Evolutionary conservation across 331 rosid genomes (phyloP).

Genomic region (Malus hybrid): DNA sequence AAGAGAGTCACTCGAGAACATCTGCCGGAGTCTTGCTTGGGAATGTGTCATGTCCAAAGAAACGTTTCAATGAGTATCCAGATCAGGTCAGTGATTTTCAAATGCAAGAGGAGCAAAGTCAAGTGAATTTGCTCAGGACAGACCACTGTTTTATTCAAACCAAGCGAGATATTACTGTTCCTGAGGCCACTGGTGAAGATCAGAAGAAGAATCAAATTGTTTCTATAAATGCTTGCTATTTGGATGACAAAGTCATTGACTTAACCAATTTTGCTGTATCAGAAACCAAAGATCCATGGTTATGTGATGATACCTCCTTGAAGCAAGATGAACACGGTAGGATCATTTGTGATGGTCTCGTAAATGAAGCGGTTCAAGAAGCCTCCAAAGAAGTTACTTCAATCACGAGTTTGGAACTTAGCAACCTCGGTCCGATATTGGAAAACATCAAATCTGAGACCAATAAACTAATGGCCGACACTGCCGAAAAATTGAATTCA

Average conservation of each 20-base stretch:
- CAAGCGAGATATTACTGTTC: neutral
- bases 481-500: slow-evolving; percentile 15
- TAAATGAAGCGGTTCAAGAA: slow-evolving; percentile 22
- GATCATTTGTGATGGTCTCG: slow-evolving; percentile 22
- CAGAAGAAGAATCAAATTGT: slow-evolving; percentile 13
- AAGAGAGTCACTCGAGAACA: slow-evolving; percentile 10
- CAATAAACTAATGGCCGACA: slow-evolving; percentile 9
- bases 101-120: slow-evolving; percentile 13
- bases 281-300: slow-evolving; percentile 24
- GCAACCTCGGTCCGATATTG: slow-evolving; percentile 6
- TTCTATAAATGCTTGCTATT: slow-evolving; percentile 8
- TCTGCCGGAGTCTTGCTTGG: slow-evolving; percentile 14
- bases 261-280: slow-evolving; percentile 8
- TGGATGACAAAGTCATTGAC: slow-evolving; percentile 6
- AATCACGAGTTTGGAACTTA: slow-evolving; percentile 21
- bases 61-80: slow-evolving; percentile 9
- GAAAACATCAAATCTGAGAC: slow-evolving; percentile 14
- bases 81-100: slow-evolving; percentile 17
- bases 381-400: slow-evolving; percentile 18
- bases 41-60: slow-evolving; percentile 14
- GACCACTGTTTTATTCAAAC: slow-evolving; percentile 3
- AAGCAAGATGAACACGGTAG: slow-evolving; percentile 21
- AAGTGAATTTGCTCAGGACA: slow-evolving; percentile 4
- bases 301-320: slow-evolving; percentile 15
- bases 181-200: slow-evolving; percentile 19